These are phyloP conservation scores for Planoprotostelium fungivorum DNA, from an alignment of 78 protist species.

Conservation along the genomic window DNA sequence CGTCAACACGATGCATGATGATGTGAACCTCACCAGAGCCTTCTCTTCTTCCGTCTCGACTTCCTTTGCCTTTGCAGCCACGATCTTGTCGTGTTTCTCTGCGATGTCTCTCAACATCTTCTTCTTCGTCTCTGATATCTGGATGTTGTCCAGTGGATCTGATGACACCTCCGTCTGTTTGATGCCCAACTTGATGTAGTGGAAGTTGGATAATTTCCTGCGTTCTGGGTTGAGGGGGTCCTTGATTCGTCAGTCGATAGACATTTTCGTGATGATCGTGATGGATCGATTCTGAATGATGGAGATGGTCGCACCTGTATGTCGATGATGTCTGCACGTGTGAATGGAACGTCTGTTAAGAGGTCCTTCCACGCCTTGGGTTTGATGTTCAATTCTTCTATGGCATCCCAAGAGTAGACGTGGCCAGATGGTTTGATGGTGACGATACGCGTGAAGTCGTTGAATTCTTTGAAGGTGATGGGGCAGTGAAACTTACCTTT, in stretches of 20 bases:
- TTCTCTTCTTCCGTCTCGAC: not conserved
- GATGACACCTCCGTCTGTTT: not conserved
- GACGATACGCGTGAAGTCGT: slow-evolving; percentile 77
- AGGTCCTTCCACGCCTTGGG: slow-evolving; percentile 69
- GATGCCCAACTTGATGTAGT: slow-evolving; percentile 23
- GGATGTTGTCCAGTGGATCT: slow-evolving; percentile 16
- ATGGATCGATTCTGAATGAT: too few species aligned
- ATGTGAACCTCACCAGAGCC: slow-evolving; percentile 1
- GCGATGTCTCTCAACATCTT: slow-evolving; percentile 9
- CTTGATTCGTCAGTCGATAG: slow-evolving; percentile 9
- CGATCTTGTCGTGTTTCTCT: slow-evolving; percentile 32
- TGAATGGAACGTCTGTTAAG: slow-evolving; percentile 76
- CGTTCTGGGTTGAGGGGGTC: slow-evolving; percentile 20
- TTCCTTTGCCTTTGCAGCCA: not conserved
- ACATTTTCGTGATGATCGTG: not conserved
- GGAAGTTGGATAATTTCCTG: slow-evolving; percentile 23
- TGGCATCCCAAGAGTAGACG: slow-evolving; percentile 82
- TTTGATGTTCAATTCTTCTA: slow-evolving; percentile 70
- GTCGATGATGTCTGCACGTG: slow-evolving; percentile 63
- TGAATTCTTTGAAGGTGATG: slow-evolving; percentile 78
- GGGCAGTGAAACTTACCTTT: slow-evolving; percentile 84
- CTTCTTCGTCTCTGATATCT: slow-evolving; percentile 9
- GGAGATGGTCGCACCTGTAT: too few species aligned
- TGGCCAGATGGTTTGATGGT: slow-evolving; percentile 75
- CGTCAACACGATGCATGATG: slow-evolving; percentile 22